Percentiles rank a stretch among this genome's conserved stretches.
phyloP scores from a whole-genome alignment of 805 yeast species.

The Sugiyamaella marilandica region DNA sequence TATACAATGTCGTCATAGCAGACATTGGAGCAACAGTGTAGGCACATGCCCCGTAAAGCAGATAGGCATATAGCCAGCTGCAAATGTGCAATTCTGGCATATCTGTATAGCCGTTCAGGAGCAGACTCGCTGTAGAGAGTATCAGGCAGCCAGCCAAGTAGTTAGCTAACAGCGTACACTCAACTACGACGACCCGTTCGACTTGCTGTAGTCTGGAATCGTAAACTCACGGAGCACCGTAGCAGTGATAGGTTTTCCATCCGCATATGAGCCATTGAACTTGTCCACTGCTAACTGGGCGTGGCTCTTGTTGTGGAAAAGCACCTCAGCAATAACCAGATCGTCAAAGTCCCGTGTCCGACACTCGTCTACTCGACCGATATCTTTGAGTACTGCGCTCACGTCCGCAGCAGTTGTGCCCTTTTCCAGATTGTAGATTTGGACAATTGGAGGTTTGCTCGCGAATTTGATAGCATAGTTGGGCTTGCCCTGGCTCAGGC shows the following conservation, averaged over 20 bases:
- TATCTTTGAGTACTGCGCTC: constrained; percentile 21
- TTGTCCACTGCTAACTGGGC: constrained; percentile 31
- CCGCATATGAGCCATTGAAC: constrained; percentile 45
- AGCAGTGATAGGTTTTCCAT: constrained; percentile 40
- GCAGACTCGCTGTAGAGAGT: too few relatives aligned
- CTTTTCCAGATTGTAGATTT: constrained; percentile 27
- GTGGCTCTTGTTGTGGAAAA: constrained; percentile 26
- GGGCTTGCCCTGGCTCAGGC: neutral
- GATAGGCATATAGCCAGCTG: too few relatives aligned
- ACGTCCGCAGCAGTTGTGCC: constrained; percentile 33
- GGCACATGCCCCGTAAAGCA: too few relatives aligned
- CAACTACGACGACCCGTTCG: constrained; percentile 20
- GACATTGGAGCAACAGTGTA: too few relatives aligned
- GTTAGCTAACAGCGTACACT: constrained; percentile 14
- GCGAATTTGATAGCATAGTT: constrained; percentile 12
- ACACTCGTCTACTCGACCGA: constrained; percentile 25
- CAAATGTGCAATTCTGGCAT: too few relatives aligned
- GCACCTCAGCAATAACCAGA: constrained; percentile 26
- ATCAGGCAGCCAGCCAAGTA: too few relatives aligned
- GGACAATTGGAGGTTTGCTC: constrained; percentile 25
- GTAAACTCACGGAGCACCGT: constrained; percentile 25
- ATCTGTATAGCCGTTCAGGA: too few relatives aligned
- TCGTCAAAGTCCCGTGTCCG: constrained; percentile 15
- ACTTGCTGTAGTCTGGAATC: constrained; percentile 9
- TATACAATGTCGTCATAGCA: too few relatives aligned